phyloP scores from a whole-genome alignment of 2,329 filamentous ascomycete genomes.

The Sclerotiophoma versabilis region DNA sequence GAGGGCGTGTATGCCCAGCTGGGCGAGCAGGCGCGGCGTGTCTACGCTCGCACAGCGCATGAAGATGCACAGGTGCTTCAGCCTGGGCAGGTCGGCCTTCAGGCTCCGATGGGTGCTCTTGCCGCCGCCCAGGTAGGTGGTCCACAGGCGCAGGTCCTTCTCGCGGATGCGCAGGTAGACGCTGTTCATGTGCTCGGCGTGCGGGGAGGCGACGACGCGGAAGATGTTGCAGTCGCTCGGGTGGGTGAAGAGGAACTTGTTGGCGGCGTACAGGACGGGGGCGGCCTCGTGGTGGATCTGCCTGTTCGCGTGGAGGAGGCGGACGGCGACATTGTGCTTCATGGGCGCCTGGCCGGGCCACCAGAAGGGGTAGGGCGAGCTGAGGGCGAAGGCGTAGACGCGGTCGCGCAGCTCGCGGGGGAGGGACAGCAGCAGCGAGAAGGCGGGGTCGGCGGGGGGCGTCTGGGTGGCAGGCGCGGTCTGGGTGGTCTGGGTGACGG shows the following conservation, averaged over 20 bases:
- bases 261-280: constrained; percentile 44
- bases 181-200: constrained; percentile 35
- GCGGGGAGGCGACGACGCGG: constrained; percentile 42
- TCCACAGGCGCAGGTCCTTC: constrained; percentile 48
- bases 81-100: constrained; percentile 42
- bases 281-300: constrained; percentile 45
- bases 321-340: constrained; percentile 31
- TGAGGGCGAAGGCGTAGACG: constrained; percentile 44
- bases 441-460: constrained; percentile 28
- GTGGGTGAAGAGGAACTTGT: constrained; percentile 50
- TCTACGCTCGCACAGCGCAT: constrained; percentile 36
- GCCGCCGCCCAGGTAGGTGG: constrained; percentile 45
- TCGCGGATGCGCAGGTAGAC: constrained; percentile 48
- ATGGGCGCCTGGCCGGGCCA: constrained; percentile 37
- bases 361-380: constrained; percentile 42
- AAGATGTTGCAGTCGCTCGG: constrained; percentile 52
- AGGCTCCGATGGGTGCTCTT: constrained; percentile 39
- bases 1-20: constrained; percentile 5
- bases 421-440: constrained; percentile 45
- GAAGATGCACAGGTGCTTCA: constrained; percentile 48
- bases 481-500: constrained; percentile 16
- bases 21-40: constrained; percentile 19
- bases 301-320: constrained; percentile 38
- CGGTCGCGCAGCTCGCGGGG: constrained; percentile 48
- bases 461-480: constrained; percentile 12